Evolutionary conservation across 257 asterid genomes (phyloP).

Genomic region (Echites panduratus): DNA sequence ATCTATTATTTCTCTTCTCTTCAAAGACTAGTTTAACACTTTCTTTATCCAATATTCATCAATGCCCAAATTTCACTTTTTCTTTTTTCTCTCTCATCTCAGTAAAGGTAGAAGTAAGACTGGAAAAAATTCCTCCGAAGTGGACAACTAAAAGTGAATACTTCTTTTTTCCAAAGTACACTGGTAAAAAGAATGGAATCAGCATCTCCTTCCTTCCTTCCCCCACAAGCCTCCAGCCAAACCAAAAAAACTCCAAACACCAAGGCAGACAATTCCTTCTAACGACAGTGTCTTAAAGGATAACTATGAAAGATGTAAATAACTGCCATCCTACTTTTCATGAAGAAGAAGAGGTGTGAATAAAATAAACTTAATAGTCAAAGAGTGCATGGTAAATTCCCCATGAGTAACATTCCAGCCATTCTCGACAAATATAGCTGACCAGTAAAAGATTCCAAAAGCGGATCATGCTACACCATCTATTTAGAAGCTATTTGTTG

Average conservation of each 20-base stretch:
- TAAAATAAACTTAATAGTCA: too few species aligned
- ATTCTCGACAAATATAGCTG: background rate
- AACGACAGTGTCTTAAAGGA: background rate
- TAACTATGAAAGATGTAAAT: background rate
- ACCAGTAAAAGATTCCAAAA: background rate
- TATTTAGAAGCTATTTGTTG: background rate
- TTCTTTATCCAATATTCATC: background rate
- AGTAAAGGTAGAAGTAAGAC: too few species aligned
- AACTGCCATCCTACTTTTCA: background rate
- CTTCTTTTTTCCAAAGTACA: background rate
- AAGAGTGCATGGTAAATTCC: too few species aligned
- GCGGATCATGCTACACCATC: background rate
- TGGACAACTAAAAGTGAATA: background rate
- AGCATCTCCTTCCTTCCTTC: background rate
- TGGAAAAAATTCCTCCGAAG: background rate
- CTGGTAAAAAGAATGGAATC: background rate
- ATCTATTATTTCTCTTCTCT: too few species aligned
- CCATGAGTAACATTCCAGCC: background rate
- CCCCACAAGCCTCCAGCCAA: background rate
- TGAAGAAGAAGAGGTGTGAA: background rate
- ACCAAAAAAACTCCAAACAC: background rate
- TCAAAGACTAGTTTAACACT: background rate
- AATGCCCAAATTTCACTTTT: background rate
- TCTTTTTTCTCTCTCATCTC: background rate
- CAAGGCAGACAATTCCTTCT: background rate